These are phyloP conservation scores for Melanogaster broomeanus DNA, from an alignment of 768 basidiomycete species.

Conservation along the genomic window DNA sequence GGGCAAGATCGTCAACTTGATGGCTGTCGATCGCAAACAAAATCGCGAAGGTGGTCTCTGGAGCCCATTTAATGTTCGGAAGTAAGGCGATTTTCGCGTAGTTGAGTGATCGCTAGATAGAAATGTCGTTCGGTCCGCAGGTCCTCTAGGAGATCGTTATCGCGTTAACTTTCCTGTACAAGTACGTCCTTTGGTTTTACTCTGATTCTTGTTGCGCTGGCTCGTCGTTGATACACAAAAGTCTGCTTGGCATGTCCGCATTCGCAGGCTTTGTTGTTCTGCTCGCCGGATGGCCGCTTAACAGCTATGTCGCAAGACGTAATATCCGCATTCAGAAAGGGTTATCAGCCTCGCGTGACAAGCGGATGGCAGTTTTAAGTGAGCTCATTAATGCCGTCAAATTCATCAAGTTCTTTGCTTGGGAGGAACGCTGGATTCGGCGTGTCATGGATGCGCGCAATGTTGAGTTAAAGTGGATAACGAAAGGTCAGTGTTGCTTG, in stretches of 20 bases:
- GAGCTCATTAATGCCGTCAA: slow-evolving; percentile 37
- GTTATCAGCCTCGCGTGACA: slow-evolving; percentile 33
- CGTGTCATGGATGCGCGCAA: slow-evolving; percentile 47
- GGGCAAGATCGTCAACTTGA: slow-evolving; percentile 83
- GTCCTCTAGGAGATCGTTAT: slow-evolving; percentile 75
- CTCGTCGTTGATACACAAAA: neutral
- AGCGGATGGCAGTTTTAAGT: slow-evolving; percentile 39
- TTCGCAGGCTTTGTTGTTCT: slow-evolving; percentile 42
- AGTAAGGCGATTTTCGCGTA: slow-evolving; percentile 30
- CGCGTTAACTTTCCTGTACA: slow-evolving; percentile 36
- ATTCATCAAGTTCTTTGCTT: slow-evolving; percentile 38
- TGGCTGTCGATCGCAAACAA: slow-evolving; percentile 73
- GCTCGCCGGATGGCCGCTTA: slow-evolving; percentile 36
- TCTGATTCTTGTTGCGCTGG: no score
- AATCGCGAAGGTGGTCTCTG: slow-evolving; percentile 50
- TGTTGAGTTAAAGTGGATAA: slow-evolving; percentile 71
- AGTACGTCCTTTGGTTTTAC: neutral
- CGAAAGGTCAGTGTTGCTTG: slow-evolving; percentile 48
- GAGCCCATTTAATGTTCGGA: slow-evolving; percentile 61
- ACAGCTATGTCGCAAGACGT: slow-evolving; percentile 34
- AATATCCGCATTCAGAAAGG: slow-evolving; percentile 30
- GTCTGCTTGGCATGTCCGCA: slow-evolving; percentile 40
- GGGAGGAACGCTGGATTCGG: slow-evolving; percentile 38
- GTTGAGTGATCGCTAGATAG: neutral
- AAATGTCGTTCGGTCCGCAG: slow-evolving; percentile 28